Conservation (phyloP, 768 basidiomycete genomes). For the Polyporus arcularius region DNA sequence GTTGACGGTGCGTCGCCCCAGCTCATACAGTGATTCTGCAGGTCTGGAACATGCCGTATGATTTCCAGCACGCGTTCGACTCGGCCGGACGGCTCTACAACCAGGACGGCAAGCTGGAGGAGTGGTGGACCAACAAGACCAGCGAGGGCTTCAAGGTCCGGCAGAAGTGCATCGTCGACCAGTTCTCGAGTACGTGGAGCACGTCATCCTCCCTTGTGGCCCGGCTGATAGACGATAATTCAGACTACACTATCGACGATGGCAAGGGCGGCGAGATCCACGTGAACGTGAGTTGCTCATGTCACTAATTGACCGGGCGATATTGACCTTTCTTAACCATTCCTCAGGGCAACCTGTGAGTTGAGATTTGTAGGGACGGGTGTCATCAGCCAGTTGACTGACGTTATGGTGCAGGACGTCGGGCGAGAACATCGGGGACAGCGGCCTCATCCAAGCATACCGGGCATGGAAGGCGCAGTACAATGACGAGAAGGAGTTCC, state of each 20-base stretch:
- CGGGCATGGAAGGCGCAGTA: conserved; percentile 89
- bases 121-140: conserved; percentile 94
- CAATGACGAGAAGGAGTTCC: conserved; percentile 61
- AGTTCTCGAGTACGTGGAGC: conserved; percentile 69
- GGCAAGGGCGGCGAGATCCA: conserved; percentile 81
- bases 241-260: conserved; percentile 82
- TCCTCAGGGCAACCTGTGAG: conserved; percentile 73
- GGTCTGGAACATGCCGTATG: not conserved
- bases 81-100: conserved; percentile 90
- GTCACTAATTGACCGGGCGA: not conserved
- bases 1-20: conserved; percentile 59
- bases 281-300: conserved; percentile 69
- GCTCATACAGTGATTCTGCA: no score
- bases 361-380: not conserved
- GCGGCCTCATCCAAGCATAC: conserved; percentile 82
- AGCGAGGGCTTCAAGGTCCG: conserved; percentile 80
- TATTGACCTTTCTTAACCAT: conserved; percentile 2
- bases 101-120: conserved; percentile 79
- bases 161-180: conserved; percentile 87
- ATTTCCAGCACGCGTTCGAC: conserved; percentile 80
- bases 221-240: not conserved
- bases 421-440: conserved; percentile 91
- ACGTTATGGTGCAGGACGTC: conserved; percentile 58
- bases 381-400: not conserved
- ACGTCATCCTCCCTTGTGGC: not conserved